A percentile compares a stretch with the other conserved stretches of the same genome.
Conservation (phyloP, 768 basidiomycete genomes). For the Rubroboletus satanas region DNA sequence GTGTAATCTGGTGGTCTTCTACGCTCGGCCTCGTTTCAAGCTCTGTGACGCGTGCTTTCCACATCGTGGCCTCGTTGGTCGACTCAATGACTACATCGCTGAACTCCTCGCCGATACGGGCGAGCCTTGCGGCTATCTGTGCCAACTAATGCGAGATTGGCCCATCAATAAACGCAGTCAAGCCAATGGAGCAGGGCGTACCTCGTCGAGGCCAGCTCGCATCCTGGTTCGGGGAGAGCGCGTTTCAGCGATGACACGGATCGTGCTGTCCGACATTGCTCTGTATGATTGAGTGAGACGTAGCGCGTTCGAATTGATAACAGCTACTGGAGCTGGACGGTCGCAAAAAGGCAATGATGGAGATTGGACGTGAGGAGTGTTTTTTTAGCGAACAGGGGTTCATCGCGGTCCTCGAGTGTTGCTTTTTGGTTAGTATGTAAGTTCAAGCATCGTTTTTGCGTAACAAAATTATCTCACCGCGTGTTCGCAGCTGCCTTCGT, state of each 20-base stretch:
- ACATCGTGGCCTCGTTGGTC: slow-evolving; percentile 21
- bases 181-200: slow-evolving; percentile 1
- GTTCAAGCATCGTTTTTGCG: slow-evolving; percentile 5
- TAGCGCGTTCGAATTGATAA: neutral
- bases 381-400: neutral
- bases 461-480: slow-evolving; percentile 20
- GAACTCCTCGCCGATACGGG: slow-evolving; percentile 32
- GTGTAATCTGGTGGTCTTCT: slow-evolving; percentile 27
- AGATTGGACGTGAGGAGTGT: neutral
- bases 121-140: slow-evolving; percentile 27
- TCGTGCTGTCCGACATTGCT: slow-evolving; percentile 2
- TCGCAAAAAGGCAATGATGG: slow-evolving; percentile 2
- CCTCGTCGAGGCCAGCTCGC: slow-evolving; percentile 29
- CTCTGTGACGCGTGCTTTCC: slow-evolving; percentile 32
- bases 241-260: neutral
- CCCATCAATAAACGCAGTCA: neutral
- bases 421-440: slow-evolving; percentile 13
- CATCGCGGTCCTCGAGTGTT: slow-evolving; percentile 7
- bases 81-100: slow-evolving; percentile 16
- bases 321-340: neutral
- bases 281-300: neutral
- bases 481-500: neutral
- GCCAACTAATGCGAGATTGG: slow-evolving; percentile 14
- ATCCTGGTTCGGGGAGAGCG: slow-evolving; percentile 19
- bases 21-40: slow-evolving; percentile 33